These are phyloP conservation scores for Beauveria brongniartii DNA, from an alignment of 2,329 filamentous ascomycete genomes.

Conservation along the genomic window DNA sequence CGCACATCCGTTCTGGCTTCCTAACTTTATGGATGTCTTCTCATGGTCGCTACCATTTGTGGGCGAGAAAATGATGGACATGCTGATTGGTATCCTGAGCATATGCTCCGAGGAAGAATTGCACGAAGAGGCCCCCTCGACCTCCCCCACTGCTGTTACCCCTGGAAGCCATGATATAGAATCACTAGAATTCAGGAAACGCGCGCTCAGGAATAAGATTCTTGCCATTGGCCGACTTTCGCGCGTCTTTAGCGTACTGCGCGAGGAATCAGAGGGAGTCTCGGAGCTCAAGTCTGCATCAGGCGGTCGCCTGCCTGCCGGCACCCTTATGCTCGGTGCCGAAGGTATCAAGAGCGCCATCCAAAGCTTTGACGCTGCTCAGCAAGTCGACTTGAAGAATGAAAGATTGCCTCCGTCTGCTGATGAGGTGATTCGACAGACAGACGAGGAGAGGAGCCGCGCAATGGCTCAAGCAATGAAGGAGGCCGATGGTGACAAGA, in stretches of 20 bases:
- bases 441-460: constrained; percentile 70
- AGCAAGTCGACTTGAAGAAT: constrained; percentile 95
- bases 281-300: constrained; percentile 96
- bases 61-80: constrained; percentile 97
- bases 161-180: constrained; percentile 58
- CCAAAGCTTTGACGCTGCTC: constrained; percentile 89
- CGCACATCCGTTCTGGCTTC: constrained; percentile 97
- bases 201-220: constrained; percentile 99
- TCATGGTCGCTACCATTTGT: constrained; percentile 99
- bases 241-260: constrained; percentile 94
- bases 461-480: constrained; percentile 78
- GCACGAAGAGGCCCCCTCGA: constrained; percentile 68
- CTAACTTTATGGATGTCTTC: constrained; percentile 99
- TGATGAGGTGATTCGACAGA: constrained; percentile 80
- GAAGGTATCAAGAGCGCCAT: constrained; percentile 99
- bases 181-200: constrained; percentile 84
- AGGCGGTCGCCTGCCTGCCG: constrained; percentile 84
- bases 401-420: constrained; percentile 86
- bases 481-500: constrained; percentile 87
- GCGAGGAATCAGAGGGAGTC: constrained; percentile 93
- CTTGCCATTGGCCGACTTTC: constrained; percentile 93
- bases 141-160: constrained; percentile 55
- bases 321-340: constrained; percentile 94
- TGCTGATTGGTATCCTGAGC: constrained; percentile 97
- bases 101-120: constrained; percentile 97